These are phyloP conservation scores for Arthrobotrys sphaeroides DNA, from an alignment of 2,329 filamentous ascomycete genomes.

Conservation along the genomic window DNA sequence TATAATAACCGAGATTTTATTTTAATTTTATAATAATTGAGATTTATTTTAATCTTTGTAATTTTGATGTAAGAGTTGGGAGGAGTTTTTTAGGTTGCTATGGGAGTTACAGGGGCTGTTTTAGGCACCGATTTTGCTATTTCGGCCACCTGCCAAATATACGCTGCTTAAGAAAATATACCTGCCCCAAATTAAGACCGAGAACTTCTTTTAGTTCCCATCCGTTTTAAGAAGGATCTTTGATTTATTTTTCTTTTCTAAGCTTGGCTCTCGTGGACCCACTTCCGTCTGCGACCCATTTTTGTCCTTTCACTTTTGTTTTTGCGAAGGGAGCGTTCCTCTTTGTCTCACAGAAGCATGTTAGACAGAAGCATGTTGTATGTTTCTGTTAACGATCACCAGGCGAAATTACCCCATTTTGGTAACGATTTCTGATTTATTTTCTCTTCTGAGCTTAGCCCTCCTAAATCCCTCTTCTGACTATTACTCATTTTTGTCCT, in stretches of 20 bases:
- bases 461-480: no score
- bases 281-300: neutral
- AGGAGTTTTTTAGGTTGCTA: neutral
- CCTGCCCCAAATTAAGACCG: neutral
- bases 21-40: no score
- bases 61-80: neutral
- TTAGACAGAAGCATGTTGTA: neutral
- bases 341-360: neutral
- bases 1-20: no score
- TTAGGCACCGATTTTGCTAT: neutral
- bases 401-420: neutral
- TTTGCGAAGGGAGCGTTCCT: neutral
- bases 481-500: no score
- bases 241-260: constrained; percentile 9
- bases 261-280: neutral
- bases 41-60: no score
- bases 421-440: neutral
- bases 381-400: neutral
- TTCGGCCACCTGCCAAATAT: neutral
- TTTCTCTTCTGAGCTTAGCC: no score
- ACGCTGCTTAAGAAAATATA: neutral
- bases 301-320: neutral
- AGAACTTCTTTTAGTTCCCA: neutral
- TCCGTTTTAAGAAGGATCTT: constrained; percentile 3
- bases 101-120: neutral